These are phyloP conservation scores for Fulvia fulva DNA, from an alignment of 2,329 filamentous ascomycete genomes.

Conservation along the genomic window DNA sequence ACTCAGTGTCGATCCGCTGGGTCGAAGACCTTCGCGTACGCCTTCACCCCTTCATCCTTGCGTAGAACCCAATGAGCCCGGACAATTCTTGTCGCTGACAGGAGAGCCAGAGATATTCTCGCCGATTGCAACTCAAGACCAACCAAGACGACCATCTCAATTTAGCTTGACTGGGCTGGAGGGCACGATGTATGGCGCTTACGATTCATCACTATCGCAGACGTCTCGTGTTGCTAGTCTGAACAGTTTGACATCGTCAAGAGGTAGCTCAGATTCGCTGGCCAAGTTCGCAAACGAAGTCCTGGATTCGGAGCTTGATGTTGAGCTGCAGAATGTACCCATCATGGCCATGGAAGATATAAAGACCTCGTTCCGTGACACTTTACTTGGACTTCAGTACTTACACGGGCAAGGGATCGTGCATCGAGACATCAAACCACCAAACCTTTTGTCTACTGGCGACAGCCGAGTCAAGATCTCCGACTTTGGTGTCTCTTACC, in stretches of 20 bases:
- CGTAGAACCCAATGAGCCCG: slow-evolving; percentile 7
- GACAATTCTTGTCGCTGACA: slow-evolving; percentile 25
- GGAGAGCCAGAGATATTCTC: slow-evolving; percentile 26
- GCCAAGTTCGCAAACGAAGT: slow-evolving; percentile 37
- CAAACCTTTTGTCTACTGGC: slow-evolving; percentile 83
- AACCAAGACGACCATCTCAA: slow-evolving; percentile 7
- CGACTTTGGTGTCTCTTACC: slow-evolving; percentile 97
- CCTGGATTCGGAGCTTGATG: slow-evolving; percentile 64
- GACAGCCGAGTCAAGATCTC: slow-evolving; percentile 93
- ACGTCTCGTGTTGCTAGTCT: slow-evolving; percentile 68
- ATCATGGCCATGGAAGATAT: slow-evolving; percentile 84
- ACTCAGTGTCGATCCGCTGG: slow-evolving; percentile 10
- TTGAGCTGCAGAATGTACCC: slow-evolving; percentile 89
- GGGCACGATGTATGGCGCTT: slow-evolving; percentile 72
- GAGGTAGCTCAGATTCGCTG: slow-evolving; percentile 42
- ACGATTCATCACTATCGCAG: slow-evolving; percentile 43
- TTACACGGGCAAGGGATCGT: slow-evolving; percentile 57
- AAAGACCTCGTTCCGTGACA: slow-evolving; percentile 83
- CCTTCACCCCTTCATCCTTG: slow-evolving; percentile 23
- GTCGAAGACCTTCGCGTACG: slow-evolving; percentile 26
- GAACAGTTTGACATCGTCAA: slow-evolving; percentile 49
- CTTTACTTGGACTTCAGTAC: slow-evolving; percentile 88
- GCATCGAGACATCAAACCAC: slow-evolving; percentile 54
- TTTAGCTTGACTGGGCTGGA: slow-evolving; percentile 56
- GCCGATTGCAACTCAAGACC: slow-evolving; percentile 8